Conservation (phyloP, 768 basidiomycete species). For the Russula dissimulans region DNA sequence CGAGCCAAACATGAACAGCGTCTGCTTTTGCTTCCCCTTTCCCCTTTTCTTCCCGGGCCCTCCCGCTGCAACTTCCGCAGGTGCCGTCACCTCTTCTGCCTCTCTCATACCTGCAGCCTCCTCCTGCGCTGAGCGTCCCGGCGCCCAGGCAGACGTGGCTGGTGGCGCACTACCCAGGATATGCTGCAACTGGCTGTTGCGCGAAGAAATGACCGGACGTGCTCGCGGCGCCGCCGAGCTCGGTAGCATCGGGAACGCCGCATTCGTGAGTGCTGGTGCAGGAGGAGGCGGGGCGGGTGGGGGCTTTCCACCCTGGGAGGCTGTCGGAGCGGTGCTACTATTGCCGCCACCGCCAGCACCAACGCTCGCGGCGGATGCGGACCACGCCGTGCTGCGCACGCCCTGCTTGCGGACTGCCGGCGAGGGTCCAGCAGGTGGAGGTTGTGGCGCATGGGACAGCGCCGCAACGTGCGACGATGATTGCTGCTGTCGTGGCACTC, state of each 20-base stretch:
- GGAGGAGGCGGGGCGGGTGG: slow-evolving; percentile 26
- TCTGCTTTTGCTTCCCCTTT: slow-evolving; percentile 81
- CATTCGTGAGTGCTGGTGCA: slow-evolving; percentile 37
- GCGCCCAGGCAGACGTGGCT: slow-evolving; percentile 27
- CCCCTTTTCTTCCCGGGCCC: slow-evolving; percentile 54
- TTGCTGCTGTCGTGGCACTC: background rate
- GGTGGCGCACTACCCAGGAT: slow-evolving; percentile 46
- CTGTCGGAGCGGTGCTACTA: background rate
- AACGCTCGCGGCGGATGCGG: slow-evolving; percentile 23
- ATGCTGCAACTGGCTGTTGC: slow-evolving; percentile 58
- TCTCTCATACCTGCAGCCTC: slow-evolving; percentile 11
- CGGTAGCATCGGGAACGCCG: slow-evolving; percentile 67
- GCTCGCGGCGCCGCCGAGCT: slow-evolving; percentile 30
- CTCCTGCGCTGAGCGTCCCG: slow-evolving; percentile 8
- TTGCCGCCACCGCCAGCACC: slow-evolving; percentile 18
- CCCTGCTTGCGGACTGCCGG: slow-evolving; percentile 30
- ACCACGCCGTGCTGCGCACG: slow-evolving; percentile 18
- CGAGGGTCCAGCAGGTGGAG: slow-evolving; percentile 12
- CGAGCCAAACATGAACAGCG: slow-evolving; percentile 57
- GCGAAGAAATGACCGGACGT: slow-evolving; percentile 40
- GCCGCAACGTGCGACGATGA: slow-evolving; percentile 16
- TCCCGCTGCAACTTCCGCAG: slow-evolving; percentile 7
- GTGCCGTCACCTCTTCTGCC: background rate
- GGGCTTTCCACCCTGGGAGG: background rate
- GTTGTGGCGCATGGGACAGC: slow-evolving; percentile 28